A percentile compares a stretch with the other conserved stretches of the same genome.
phyloP scores from a whole-genome alignment of 345 rosid genomes.

The Hypericum androsaemum region DNA sequence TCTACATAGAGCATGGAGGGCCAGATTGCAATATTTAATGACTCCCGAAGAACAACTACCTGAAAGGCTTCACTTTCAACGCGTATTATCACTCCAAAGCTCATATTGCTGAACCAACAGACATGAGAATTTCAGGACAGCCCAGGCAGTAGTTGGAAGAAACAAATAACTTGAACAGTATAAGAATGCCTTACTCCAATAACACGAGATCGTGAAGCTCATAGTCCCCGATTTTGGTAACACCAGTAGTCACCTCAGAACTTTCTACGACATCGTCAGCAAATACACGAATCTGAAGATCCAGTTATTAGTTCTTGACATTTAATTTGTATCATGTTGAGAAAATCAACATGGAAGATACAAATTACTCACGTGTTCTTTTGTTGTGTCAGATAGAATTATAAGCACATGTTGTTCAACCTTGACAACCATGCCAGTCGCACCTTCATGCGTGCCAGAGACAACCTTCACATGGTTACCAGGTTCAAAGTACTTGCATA shows the following conservation, averaged over 20 bases:
- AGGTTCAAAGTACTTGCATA: conserved; percentile 90
- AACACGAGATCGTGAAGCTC: conserved; percentile 96
- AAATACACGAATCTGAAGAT: conserved; percentile 66
- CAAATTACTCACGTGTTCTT: conserved; percentile 68
- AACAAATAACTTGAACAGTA: background rate
- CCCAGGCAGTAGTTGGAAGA: background rate
- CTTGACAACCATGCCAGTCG: conserved; percentile 96
- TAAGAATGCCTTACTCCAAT: conserved; percentile 56
- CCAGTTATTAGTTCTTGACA: no score
- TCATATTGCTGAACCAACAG: conserved; percentile 54
- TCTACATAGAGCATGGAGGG: no score
- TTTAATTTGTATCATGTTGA: no score
- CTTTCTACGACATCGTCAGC: conserved; percentile 96
- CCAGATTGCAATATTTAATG: background rate
- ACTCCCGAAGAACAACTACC: conserved; percentile 17
- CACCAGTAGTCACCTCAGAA: conserved; percentile 89
- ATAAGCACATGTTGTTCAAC: conserved; percentile 93
- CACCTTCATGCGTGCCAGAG: conserved; percentile 85
- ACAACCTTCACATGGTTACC: conserved; percentile 98
- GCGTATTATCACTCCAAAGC: conserved; percentile 89
- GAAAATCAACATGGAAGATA: background rate
- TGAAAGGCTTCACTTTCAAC: conserved; percentile 96
- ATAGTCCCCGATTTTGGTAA: conserved; percentile 76
- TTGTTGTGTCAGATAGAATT: conserved; percentile 80
- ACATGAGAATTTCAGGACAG: conserved; percentile 12